These are phyloP conservation scores for Populus nigra DNA, from an alignment of 345 rosid genomes.

Conservation along the genomic window DNA sequence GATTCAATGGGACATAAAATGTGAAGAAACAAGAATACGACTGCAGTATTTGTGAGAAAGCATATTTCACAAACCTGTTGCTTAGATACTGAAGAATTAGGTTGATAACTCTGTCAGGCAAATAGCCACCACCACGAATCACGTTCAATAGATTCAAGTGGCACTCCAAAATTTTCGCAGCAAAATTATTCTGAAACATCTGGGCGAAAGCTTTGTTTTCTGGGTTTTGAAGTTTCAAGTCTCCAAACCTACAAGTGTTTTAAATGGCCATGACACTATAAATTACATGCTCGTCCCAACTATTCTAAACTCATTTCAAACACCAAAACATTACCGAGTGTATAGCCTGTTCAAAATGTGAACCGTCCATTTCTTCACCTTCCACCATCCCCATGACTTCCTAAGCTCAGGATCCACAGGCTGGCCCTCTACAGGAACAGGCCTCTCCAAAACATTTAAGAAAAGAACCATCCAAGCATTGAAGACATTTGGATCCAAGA, in stretches of 20 bases:
- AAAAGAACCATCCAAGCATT: slow-evolving; percentile 95
- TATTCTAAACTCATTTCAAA: background rate
- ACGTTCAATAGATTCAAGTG: slow-evolving; percentile 78
- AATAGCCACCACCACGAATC: slow-evolving; percentile 83
- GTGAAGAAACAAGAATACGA: background rate
- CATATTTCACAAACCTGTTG: slow-evolving; percentile 61
- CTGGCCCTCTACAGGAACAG: slow-evolving; percentile 92
- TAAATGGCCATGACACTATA: slow-evolving; percentile 5
- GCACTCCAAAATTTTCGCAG: slow-evolving; percentile 89
- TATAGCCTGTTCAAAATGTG: slow-evolving; percentile 91
- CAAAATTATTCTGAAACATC: slow-evolving; percentile 87
- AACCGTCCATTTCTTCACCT: slow-evolving; percentile 99
- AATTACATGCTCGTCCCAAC: background rate
- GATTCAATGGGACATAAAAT: background rate
- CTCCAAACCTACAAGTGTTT: slow-evolving; percentile 73
- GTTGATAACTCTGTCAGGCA: slow-evolving; percentile 95
- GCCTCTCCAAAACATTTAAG: slow-evolving; percentile 83
- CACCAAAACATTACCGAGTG: slow-evolving; percentile 54
- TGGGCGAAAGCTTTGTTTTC: slow-evolving; percentile 85
- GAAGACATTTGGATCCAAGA: slow-evolving; percentile 71
- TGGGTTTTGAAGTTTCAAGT: slow-evolving; percentile 79
- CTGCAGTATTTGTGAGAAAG: background rate
- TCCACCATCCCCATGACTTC: slow-evolving; percentile 99
- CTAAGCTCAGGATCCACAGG: slow-evolving; percentile 83
- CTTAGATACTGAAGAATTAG: slow-evolving; percentile 91